These are phyloP conservation scores for Acmispon strigosus DNA, from an alignment of 306 rosid species.

Conservation along the genomic window DNA sequence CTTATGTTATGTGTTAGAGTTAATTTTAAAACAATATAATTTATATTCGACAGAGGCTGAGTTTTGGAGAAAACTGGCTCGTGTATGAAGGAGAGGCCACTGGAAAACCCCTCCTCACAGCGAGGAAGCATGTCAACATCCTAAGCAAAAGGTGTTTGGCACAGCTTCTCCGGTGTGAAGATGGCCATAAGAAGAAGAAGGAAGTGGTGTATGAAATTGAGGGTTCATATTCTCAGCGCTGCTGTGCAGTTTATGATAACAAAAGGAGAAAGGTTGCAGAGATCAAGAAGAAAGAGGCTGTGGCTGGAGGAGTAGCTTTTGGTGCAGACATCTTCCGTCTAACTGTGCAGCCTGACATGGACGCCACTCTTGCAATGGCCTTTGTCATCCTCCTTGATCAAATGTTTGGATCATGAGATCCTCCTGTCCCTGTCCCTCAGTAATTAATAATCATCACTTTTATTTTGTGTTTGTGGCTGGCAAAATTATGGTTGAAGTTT, in stretches of 20 bases:
- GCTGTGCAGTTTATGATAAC: conserved; percentile 45
- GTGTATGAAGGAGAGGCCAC: conserved; percentile 55
- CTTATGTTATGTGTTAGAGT: background rate
- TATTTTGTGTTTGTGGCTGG: background rate
- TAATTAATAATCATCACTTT: background rate
- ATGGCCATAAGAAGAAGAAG: background rate
- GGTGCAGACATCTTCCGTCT: conserved; percentile 72
- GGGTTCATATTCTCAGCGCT: conserved; percentile 56
- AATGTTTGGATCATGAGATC: conserved; percentile 46
- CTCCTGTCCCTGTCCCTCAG: conserved; percentile 17
- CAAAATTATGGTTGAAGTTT: background rate
- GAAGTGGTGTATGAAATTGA: conserved; percentile 40
- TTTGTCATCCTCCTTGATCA: conserved; percentile 57
- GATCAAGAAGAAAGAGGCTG: conserved; percentile 57
- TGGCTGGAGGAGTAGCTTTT: conserved; percentile 39
- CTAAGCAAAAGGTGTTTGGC: conserved; percentile 47
- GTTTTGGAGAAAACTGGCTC: conserved; percentile 59
- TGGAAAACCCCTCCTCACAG: conserved; percentile 35
- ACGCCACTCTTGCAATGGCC: conserved; percentile 61
- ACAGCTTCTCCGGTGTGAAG: conserved; percentile 16
- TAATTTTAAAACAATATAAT: too few relatives aligned
- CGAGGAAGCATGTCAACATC: conserved; percentile 35
- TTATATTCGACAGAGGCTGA: conserved; percentile 40
- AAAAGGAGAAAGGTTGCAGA: conserved; percentile 56
- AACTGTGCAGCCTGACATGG: conserved; percentile 45